These are phyloP conservation scores for Exsudoporus frostii DNA, from an alignment of 768 basidiomycete species.

Conservation along the genomic window DNA sequence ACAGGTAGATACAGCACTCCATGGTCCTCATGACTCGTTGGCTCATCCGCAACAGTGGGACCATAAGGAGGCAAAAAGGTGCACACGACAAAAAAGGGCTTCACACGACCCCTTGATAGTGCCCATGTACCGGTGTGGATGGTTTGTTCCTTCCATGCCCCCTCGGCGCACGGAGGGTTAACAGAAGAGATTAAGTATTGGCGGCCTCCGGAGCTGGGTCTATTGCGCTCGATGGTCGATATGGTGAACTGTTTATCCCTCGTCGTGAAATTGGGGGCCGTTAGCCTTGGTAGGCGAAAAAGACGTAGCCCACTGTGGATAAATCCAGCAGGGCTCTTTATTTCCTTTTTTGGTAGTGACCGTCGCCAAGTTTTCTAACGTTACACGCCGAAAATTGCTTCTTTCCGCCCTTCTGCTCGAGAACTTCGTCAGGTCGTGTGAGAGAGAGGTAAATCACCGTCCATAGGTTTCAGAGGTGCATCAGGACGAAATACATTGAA, in stretches of 20 bases:
- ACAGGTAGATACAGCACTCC: too few species aligned
- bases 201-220: too few species aligned
- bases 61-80: neutral
- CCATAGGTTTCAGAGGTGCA: too few species aligned
- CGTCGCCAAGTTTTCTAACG: too few species aligned
- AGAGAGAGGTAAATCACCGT: neutral
- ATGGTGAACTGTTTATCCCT: neutral
- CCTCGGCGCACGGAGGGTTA: neutral
- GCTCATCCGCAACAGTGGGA: neutral
- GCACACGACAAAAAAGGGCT: neutral
- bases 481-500: too few species aligned
- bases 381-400: too few species aligned
- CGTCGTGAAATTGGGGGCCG: too few species aligned
- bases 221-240: neutral
- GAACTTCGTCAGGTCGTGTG: neutral
- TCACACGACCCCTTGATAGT: neutral
- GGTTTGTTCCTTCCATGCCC: neutral
- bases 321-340: too few species aligned
- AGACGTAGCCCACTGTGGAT: too few species aligned
- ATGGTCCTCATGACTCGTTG: neutral
- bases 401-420: neutral
- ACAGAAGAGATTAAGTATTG: neutral
- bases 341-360: too few species aligned
- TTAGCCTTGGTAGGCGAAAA: too few species aligned
- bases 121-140: neutral